These are phyloP conservation scores for Prunus dulcis DNA, from an alignment of 306 rosid genomes.

Conservation along the genomic window DNA sequence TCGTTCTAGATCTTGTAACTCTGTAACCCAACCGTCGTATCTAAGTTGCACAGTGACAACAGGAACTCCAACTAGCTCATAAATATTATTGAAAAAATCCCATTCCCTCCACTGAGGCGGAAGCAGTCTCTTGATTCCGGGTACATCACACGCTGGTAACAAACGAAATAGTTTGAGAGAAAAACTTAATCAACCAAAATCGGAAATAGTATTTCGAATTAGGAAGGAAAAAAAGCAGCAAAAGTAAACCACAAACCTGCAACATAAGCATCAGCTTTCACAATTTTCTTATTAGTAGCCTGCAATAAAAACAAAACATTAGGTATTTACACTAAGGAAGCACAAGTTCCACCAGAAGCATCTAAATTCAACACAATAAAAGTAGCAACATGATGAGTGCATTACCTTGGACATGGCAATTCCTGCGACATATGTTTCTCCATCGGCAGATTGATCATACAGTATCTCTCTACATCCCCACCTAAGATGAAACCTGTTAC, in stretches of 20 bases:
- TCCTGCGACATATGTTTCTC: slow-evolving; percentile 65
- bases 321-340: slow-evolving; percentile 13
- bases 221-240: background rate
- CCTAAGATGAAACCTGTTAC: slow-evolving; percentile 93
- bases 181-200: slow-evolving; percentile 12
- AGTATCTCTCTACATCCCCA: slow-evolving; percentile 97
- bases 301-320: slow-evolving; percentile 24
- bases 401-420: slow-evolving; percentile 79
- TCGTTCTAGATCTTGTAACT: slow-evolving; percentile 84
- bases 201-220: slow-evolving; percentile 8
- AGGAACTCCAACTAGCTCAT: slow-evolving; percentile 89
- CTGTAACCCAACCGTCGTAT: slow-evolving; percentile 98
- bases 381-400: background rate
- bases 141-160: slow-evolving; percentile 92
- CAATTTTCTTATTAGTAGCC: slow-evolving; percentile 83
- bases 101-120: slow-evolving; percentile 83
- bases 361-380: background rate
- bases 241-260: slow-evolving; percentile 66
- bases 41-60: slow-evolving; percentile 99
- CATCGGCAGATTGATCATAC: slow-evolving; percentile 69
- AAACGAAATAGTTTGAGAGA: slow-evolving; percentile 30
- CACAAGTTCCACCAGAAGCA: background rate
- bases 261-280: slow-evolving; percentile 91
- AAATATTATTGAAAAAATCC: slow-evolving; percentile 75
- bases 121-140: slow-evolving; percentile 89